A percentile compares a stretch with the other conserved stretches of the same genome.
phyloP scores from a whole-genome alignment of 305 asterid genomes.

The Striga hermonthica region DNA sequence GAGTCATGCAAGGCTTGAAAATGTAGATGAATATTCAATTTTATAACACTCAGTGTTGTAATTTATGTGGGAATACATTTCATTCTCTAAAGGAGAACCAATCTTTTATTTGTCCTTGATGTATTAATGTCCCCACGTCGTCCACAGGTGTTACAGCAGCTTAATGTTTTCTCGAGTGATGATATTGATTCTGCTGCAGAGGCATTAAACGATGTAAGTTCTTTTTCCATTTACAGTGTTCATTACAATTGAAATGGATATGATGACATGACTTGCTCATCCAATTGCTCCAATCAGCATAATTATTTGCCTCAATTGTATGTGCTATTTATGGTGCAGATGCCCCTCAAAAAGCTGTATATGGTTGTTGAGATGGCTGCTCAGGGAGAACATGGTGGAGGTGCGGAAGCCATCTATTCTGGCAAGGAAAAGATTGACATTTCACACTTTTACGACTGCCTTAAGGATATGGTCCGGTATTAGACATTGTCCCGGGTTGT shows the following conservation, averaged over 20 bases:
- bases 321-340: constrained; percentile 39
- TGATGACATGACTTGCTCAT: background rate
- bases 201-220: constrained; percentile 81
- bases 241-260: background rate
- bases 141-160: constrained; percentile 74
- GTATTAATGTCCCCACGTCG: constrained; percentile 26
- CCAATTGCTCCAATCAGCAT: background rate
- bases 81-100: no score
- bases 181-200: constrained; percentile 93
- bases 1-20: background rate
- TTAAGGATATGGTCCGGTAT: constrained; percentile 65
- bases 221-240: background rate
- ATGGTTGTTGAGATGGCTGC: constrained; percentile 96
- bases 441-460: constrained; percentile 78
- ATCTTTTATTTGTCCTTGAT: no score
- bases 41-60: no score
- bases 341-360: constrained; percentile 88
- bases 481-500: constrained; percentile 28
- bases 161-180: constrained; percentile 64
- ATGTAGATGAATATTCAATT: background rate
- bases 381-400: constrained; percentile 88
- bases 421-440: constrained; percentile 76
- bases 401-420: constrained; percentile 75
- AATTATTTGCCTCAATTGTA: constrained; percentile 3
- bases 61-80: no score